A percentile compares a stretch with the other conserved stretches of the same genome.
Conservation (phyloP, 306 rosid species). For the Lathyrus tuberosus region DNA sequence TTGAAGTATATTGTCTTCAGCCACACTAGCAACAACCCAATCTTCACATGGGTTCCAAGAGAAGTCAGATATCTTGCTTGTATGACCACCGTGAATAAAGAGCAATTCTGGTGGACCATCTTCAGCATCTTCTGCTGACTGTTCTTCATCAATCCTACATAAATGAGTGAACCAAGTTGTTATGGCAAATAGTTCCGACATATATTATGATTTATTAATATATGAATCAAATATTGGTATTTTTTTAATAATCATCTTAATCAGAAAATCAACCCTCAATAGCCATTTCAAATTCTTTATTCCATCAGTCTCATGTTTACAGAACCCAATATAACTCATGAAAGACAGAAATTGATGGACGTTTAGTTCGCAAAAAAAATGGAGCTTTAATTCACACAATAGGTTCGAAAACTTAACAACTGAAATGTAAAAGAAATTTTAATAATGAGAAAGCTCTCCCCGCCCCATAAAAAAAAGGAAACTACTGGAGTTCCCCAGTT, state of each 20-base stretch:
- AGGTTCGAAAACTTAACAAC: slow-evolving; percentile 1
- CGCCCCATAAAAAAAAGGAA: slow-evolving; percentile 3
- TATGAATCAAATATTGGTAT: neutral
- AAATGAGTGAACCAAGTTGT: slow-evolving; percentile 14
- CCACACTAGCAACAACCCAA: slow-evolving; percentile 96
- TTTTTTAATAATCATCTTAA: slow-evolving; percentile 13
- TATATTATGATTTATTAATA: neutral
- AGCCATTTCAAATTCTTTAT: slow-evolving; percentile 7
- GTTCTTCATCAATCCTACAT: slow-evolving; percentile 97
- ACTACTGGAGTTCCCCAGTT: neutral
- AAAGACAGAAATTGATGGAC: slow-evolving; percentile 7
- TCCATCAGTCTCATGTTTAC: slow-evolving; percentile 2
- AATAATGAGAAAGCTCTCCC: neutral
- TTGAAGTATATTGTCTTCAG: slow-evolving; percentile 97
- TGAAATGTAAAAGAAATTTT: slow-evolving; percentile 4
- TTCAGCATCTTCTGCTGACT: slow-evolving; percentile 88
- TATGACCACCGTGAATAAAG: slow-evolving; percentile 97
- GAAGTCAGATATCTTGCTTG: slow-evolving; percentile 96
- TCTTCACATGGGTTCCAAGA: slow-evolving; percentile 99
- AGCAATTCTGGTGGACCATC: slow-evolving; percentile 98
- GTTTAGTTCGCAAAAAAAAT: neutral
- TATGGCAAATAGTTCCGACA: neutral
- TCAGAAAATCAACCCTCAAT: slow-evolving; percentile 20
- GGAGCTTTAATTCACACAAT: neutral
- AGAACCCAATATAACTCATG: slow-evolving; percentile 8